phyloP scores from a whole-genome alignment of 1,284 basidiomycete genomes.

The Rugiboletus extremiorientalis region DNA sequence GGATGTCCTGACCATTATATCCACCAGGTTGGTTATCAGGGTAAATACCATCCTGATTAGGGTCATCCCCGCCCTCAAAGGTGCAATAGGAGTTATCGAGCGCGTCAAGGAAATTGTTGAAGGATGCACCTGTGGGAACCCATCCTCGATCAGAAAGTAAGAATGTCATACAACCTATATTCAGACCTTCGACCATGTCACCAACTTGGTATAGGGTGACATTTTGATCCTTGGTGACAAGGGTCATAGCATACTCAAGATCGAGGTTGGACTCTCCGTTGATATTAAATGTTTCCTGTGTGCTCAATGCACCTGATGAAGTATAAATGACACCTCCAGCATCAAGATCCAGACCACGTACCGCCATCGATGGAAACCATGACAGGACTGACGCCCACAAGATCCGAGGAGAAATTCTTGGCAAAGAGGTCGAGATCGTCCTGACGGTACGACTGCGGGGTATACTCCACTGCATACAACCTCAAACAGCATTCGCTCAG shows the following conservation, averaged over 20 bases:
- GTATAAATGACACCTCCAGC: constrained; percentile 8
- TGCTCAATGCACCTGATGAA: constrained; percentile 33
- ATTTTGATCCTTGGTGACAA: constrained; percentile 41
- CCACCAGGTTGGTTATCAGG: constrained; percentile 50
- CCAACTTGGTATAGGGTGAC: constrained; percentile 51
- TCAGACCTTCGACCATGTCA: constrained; percentile 41
- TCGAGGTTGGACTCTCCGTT: constrained; percentile 60
- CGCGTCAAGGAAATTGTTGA: constrained; percentile 48
- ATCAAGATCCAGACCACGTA: constrained; percentile 6
- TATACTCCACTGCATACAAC: constrained; percentile 43
- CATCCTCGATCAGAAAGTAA: neutral
- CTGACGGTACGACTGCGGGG: constrained; percentile 47
- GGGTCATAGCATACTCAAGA: constrained; percentile 49
- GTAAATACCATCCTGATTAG: constrained; percentile 47
- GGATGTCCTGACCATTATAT: constrained; percentile 27
- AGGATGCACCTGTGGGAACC: constrained; percentile 39
- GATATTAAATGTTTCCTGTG: constrained; percentile 35
- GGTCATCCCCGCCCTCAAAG: constrained; percentile 62
- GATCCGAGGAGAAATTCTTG: constrained; percentile 33
- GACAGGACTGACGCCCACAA: constrained; percentile 37
- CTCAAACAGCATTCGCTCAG: neutral
- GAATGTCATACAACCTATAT: neutral
- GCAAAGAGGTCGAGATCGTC: constrained; percentile 49
- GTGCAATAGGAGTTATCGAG: constrained; percentile 55
- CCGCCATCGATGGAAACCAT: constrained; percentile 48